Base-by-base conservation (phyloP, 2,329 filamentous ascomycete species). In the Emmonsia crescens region DNA sequence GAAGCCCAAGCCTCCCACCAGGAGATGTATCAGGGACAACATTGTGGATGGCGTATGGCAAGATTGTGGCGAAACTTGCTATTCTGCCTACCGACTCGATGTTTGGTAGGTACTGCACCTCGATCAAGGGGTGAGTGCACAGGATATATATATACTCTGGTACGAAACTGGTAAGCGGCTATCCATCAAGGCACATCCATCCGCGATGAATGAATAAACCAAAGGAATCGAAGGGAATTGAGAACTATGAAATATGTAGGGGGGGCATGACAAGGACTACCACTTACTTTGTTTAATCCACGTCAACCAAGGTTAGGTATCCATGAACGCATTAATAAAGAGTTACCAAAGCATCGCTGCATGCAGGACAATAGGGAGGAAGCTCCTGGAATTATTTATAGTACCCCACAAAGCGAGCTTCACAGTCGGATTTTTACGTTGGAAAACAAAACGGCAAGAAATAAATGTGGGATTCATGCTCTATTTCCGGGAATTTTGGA, bases 1-100 rank as follows among this genome's bases (percentile, higher is more conserved):
- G 42, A 58, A 55, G 14, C 42, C 62, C 31, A 57, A 38, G 2
- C 38, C 57, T 16, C 44, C 59, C 27, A 56, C 14, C n/a, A 38
- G 56, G n/a, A 65, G 55, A 27, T 59, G 58, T n/a, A 60, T 21
- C 33, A 59, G 59, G 31, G 60, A 55, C 19, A 58, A 21, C 55
- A 57, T 29, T 38, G 55, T 19, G 27, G n/a, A 38, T 29, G 16
- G 6, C 16, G 24, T 31, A 29, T 29, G 12, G 21, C 24, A 31
- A 44, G 21, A 48, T 21, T 14, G 12, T 24, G 12, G 24, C 5
- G 5, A 8, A 0, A 52, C 19, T 19, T 10, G 48, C 12, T 54
- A n/a, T 54, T 33, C 29, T 36, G 49, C 5, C 29, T 19, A 33
- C 19, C 29, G 29, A 33, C 12, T 54, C 51, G 19, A 21, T 54